Evolutionary conservation across 2,329 filamentous ascomycete species (phyloP), one percentile per base, ranked within the genome.

Genomic region (Aciculosporium take): DNA sequence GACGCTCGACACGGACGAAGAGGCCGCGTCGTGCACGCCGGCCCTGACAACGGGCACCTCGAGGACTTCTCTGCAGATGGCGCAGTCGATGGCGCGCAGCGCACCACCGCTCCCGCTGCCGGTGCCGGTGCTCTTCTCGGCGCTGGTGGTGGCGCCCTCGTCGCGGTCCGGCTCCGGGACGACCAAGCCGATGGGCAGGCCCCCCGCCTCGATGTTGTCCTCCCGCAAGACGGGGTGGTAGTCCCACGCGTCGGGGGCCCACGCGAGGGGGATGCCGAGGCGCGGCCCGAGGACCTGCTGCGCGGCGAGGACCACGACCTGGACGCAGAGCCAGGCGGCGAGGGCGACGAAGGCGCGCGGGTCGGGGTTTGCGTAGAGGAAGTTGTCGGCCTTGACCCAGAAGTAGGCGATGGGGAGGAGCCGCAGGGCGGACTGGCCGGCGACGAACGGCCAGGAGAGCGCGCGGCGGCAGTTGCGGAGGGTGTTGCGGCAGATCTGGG

Each of bases 391-490:
- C 40, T 79, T 75, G 12, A 82, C 68, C 58, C 88, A 93, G 54
- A 96, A 89, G 57, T 96, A 96, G 1, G 81, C 70, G 41, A 95
- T 75, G 0, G 91, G 89, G 1, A 83, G 63, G 5, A 94, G 66
- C 2, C 91, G 80, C 7, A 94, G 69, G 5, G 81, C 52, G 37
- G 84, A 91, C 58, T 94, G 84, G 3, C 87, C 88, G 18, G 87
- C 56, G 42, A 94, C 81, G 56, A 94, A 98, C 45, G 83, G 81
- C 87, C 88, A 95, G 3, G 80, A 74, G n/a, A 96, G 69, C 1
- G 89, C 88, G 52, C 84, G 84, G 31, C 88, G 84, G 59, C 87
- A 94, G 61, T 95, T 95, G 41, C 89, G 84, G 61, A 84, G 77
- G 40, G 83, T 70, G 58, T 98, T 98, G 47, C 91, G 84, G 55